Base-by-base conservation (phyloP, 331 rosid species). In the Arachis monticola region DNA sequence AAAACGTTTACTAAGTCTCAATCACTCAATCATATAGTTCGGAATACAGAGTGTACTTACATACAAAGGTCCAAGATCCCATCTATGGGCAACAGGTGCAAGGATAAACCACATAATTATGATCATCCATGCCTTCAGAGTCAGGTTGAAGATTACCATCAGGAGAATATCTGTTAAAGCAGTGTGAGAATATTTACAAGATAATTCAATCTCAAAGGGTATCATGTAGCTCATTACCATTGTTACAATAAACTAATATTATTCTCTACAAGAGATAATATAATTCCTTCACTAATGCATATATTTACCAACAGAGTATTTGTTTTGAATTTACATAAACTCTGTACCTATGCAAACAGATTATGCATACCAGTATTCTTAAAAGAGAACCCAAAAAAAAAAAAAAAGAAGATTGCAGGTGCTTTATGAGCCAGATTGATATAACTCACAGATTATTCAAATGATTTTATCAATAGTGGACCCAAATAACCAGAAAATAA, bases 1-100 rank as follows among this genome's bases (percentile, higher is more conserved):
- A 35, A 35, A 35, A 35, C 40, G 40, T 35, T 35, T 35, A 35
- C 40, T 35, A 35, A 17, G 22, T 17, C 22, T 17, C 22, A 35
- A 35, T 35, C 40, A 66, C 10, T 51, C 63, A 63, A 77, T 72
- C n/a, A 51, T n/a, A 63, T 62, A 59, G 32, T 27, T 56, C 60
- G 79, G 60, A 32, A 47, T 48, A 51, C 41, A 32, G 27, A 60
- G 44, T 13, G 60, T 51, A 80, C 96, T 83, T 60, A 94, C 97
- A 79, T 84, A 94, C 83, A 94, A 78, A 75, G 97, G 99, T 74
- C 99, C 97, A 41, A 94, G 88, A 70, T 87, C 88, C 91, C 86
- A 92, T 79, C 82, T 87, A 80, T 92, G 91, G 79, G 97, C 97
- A 80, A 92, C 79, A 63, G 97, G 97, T 80, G 99, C 97, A 72